Evolutionary conservation across 768 basidiomycete genomes (phyloP), one percentile per base, ranked within the genome.

Genomic region (Phlebiopsis gigantea): DNA sequence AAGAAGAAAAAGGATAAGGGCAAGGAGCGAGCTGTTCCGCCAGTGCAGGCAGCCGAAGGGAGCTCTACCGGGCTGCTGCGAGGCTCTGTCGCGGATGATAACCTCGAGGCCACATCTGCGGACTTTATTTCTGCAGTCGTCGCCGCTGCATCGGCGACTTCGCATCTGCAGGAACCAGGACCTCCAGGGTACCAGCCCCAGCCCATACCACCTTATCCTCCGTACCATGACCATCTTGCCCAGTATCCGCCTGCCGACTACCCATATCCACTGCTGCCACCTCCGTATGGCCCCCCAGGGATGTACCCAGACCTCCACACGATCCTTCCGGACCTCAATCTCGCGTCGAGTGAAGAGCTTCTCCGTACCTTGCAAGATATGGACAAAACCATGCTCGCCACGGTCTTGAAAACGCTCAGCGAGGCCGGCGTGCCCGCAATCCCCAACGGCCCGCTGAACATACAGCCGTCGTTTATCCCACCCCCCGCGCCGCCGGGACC

Each of bases 361-460:
- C 71, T 90, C 44, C 87, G 84, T 30, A 83, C 82, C 10, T 69
- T 91, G 48, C 88, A 90, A 66, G 82, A 84, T 47, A 72, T 90
- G 58, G 89, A 91, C 62, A 74, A 87, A 55, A 77, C 84, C 51
- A 88, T 84, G 71, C 80, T 91, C 55, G 80, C 86, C 0, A 78
- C 74, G 53, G 85, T 83, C 10, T 74, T 91, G 56, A 85, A 82
- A 67, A 79, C 80, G 7, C 71, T 89, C 1, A 81, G 81, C 8
- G 86, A 86, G 30, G 81, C 80, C 17, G 76, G 81, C 1, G 73
- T 75, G 24, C 72, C 75, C 10, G 21, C 26, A 21, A 28, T 53
- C 10, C 72, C 76, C 17, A 77, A 72, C 57, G 63, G 69, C 4
- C 68, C 77, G 41, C 55, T 65, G n/a, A 62, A 62, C 19, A 46